Evolutionary conservation across 805 yeast species (phyloP), one percentile per base, ranked within the genome.

Genomic region (Candida arabinofermentans): DNA sequence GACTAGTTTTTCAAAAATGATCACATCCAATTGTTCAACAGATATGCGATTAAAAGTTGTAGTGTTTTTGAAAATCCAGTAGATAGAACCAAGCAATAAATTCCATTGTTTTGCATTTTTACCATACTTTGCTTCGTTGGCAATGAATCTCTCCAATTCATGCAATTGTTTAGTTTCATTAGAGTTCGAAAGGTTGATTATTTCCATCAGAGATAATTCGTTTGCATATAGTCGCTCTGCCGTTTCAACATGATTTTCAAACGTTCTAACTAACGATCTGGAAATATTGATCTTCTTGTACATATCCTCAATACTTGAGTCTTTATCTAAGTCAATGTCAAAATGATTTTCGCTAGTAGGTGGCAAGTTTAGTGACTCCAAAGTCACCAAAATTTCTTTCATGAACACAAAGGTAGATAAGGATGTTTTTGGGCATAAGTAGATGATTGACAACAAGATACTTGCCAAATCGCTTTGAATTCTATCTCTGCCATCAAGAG

Each of bases 211-310:
- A 0, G 66, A 48, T 3, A 61, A 36, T 7, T 49, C 54, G 36
- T 54, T 61, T 1, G 57, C 51, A 32, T 50, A 53, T 8, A 63
- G 40, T 21, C 62, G 41, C 42, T 61, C 61, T 10, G 55, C 61
- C 8, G 56, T 48, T 32, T 58, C 59, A 19, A 62, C 55, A n/a
- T 44, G 41, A 23, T 48, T 49, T 4, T 43, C 36, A 21, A 59
- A 40, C 1, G 33, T 34, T 17, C 48, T 37, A 6, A 59, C 36
- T 7, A 53, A 31, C 0, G 39, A 10, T 8, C 35, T 29, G n/a
- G 60, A 42, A 16, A 58, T 61, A 3, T 17, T 26, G 4, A 50
- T 37, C 0, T 19, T 23, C 13, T 34, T 27, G 8, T 16, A 31
- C 30, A 40, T 36, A 10, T 41, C 44, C 3, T 37, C 29, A 3